Percentiles rank a stretch among this genome's conserved stretches.
Conservation (phyloP, 2,329 filamentous ascomycete species). For the Metarhizium humberi region DNA sequence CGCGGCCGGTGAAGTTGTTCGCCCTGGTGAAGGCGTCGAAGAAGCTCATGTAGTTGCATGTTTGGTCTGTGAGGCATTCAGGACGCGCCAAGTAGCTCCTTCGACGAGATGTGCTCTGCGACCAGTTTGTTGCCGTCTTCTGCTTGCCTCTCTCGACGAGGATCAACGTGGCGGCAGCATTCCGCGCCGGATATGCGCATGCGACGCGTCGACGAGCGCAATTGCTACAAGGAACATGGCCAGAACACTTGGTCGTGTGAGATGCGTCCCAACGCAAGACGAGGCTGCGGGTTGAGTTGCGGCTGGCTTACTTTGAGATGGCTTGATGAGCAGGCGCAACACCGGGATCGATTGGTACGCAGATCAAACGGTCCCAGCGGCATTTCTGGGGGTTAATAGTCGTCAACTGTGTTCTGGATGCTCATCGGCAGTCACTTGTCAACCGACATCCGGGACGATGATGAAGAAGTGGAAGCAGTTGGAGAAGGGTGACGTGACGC, state of each 20-base stretch:
- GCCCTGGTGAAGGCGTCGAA: conserved; percentile 19
- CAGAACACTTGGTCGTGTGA: conserved; percentile 18
- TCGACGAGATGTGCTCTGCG: neutral
- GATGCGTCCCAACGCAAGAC: conserved; percentile 3
- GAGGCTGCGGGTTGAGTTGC: neutral
- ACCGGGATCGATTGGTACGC: conserved; percentile 22
- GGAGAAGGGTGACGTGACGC: no score
- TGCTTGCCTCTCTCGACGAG: conserved; percentile 12
- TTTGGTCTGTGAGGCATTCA: conserved; percentile 9
- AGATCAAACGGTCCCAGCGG: conserved; percentile 17
- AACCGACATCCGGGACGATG: neutral
- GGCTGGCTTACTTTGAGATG: conserved; percentile 22
- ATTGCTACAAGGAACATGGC: conserved; percentile 18
- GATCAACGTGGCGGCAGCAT: conserved; percentile 9
- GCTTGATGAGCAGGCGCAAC: conserved; percentile 18
- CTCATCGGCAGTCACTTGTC: neutral
- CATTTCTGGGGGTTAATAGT: neutral
- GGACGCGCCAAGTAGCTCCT: neutral
- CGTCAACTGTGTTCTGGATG: neutral
- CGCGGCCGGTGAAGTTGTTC: conserved; percentile 18
- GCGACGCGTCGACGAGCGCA: conserved; percentile 15
- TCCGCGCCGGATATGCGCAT: conserved; percentile 13
- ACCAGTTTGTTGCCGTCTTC: conserved; percentile 1
- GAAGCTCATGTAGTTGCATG: conserved; percentile 15
- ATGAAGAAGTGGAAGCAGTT: no score